A percentile compares a stretch with the other conserved stretches of the same genome.
Evolutionary conservation across 345 rosid species (phyloP).

Genomic region (Linum usitatissimum): DNA sequence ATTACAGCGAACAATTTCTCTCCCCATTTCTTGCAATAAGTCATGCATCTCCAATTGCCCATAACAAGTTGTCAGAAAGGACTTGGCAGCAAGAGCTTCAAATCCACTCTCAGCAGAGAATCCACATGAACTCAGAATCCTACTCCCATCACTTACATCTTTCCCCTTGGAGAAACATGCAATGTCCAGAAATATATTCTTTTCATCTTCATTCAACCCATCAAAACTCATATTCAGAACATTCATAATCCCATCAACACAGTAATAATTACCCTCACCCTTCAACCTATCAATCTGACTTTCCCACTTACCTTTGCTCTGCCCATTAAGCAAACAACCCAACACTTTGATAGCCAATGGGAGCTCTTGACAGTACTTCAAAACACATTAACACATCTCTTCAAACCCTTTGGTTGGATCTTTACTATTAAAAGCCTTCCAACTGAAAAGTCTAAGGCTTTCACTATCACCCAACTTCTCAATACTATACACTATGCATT

Average conservation of each 20-base stretch:
- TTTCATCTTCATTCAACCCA: background rate
- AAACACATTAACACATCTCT: background rate
- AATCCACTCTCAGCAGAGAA: background rate
- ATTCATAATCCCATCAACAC: background rate
- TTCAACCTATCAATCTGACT: background rate
- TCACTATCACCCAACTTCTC: background rate
- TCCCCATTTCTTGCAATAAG: slow-evolving; percentile 23
- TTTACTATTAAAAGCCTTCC: background rate
- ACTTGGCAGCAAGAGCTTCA: background rate
- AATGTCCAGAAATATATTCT: background rate
- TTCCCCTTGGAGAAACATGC: background rate
- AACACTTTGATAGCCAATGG: background rate
- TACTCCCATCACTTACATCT: background rate
- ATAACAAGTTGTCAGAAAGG: background rate
- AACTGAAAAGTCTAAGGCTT: background rate
- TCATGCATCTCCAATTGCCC: slow-evolving; percentile 2
- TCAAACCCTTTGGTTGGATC: background rate
- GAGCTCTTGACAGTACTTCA: background rate
- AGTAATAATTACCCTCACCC: background rate
- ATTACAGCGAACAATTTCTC: slow-evolving; percentile 15
- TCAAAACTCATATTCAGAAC: background rate
- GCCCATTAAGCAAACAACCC: background rate
- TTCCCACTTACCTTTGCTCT: background rate
- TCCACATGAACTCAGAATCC: slow-evolving; percentile 1
- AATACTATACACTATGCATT: background rate